Evolutionary conservation across 2,329 filamentous ascomycete genomes (phyloP).

Genomic region (Pseudocercospora vitis): DNA sequence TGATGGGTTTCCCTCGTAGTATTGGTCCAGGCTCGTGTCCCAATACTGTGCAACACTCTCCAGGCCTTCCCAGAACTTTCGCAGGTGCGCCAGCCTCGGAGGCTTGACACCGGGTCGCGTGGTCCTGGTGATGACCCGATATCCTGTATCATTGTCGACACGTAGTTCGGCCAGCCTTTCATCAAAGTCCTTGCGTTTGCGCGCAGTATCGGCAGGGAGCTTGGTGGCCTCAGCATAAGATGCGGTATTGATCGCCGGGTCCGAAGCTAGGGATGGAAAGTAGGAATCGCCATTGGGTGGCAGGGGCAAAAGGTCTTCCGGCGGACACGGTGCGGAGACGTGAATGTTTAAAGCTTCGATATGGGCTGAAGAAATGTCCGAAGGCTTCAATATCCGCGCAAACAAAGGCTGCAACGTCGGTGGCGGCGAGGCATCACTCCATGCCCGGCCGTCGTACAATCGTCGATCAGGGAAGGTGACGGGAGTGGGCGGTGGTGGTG

Average conservation of each 20-base stretch:
- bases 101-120: conserved; percentile 48
- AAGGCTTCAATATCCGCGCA: conserved; percentile 42
- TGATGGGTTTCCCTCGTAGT: conserved; percentile 42
- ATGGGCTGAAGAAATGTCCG: conserved; percentile 44
- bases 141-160: conserved; percentile 58
- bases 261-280: conserved; percentile 38
- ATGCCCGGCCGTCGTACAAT: conserved; percentile 11
- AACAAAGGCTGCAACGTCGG: conserved; percentile 50
- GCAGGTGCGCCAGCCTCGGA: conserved; percentile 55
- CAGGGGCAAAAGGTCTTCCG: conserved; percentile 43
- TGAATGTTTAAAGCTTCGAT: conserved; percentile 46
- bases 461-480: conserved; percentile 30
- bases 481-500: conserved; percentile 30
- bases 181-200: conserved; percentile 52
- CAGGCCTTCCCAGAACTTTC: conserved; percentile 61
- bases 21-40: conserved; percentile 60
- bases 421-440: conserved; percentile 26
- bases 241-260: conserved; percentile 34
- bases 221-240: conserved; percentile 33
- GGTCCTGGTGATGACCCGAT: conserved; percentile 55
- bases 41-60: conserved; percentile 63
- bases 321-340: conserved; percentile 39
- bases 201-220: conserved; percentile 50
- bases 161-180: conserved; percentile 52
- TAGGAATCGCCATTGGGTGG: conserved; percentile 39